These are phyloP conservation scores for Phallus indusiatus DNA, from an alignment of 768 basidiomycete species.

Conservation along the genomic window DNA sequence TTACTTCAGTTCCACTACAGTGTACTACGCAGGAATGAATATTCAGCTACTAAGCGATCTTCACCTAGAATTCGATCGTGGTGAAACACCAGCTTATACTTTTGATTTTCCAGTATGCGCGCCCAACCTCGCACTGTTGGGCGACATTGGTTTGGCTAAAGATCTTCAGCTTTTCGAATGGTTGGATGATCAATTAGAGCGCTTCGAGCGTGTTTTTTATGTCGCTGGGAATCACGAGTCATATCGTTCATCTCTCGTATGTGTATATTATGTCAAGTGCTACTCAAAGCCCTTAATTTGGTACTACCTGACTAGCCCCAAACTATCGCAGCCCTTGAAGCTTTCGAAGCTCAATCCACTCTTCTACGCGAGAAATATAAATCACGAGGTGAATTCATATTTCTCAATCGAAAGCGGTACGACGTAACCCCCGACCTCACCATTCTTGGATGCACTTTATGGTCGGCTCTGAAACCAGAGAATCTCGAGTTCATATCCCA, in stretches of 20 bases:
- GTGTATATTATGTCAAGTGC: constrained; percentile 1
- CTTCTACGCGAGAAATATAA: background rate
- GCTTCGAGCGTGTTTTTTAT: constrained; percentile 24
- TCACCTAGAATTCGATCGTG: constrained; percentile 20
- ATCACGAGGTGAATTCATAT: constrained; percentile 19
- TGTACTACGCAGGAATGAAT: constrained; percentile 2
- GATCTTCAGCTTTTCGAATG: constrained; percentile 24
- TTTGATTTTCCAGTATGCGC: constrained; percentile 20
- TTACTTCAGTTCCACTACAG: too few relatives aligned
- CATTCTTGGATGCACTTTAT: constrained; percentile 32
- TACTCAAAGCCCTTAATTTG: background rate
- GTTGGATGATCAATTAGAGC: constrained; percentile 21
- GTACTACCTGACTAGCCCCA: background rate
- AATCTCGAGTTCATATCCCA: constrained; percentile 18
- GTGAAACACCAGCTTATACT: constrained; percentile 10
- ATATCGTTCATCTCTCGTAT: constrained; percentile 3
- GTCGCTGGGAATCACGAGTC: constrained; percentile 26
- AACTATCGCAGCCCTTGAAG: constrained; percentile 3
- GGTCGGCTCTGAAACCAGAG: constrained; percentile 23
- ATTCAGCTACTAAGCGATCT: constrained; percentile 24
- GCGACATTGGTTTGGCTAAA: constrained; percentile 25
- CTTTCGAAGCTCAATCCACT: constrained; percentile 7
- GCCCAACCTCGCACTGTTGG: constrained; percentile 24
- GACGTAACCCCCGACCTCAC: constrained; percentile 23
- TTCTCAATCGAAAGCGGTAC: constrained; percentile 24